Base-by-base conservation (phyloP, 164 flowering plant genomes). In the Umbellularia californica region DNA sequence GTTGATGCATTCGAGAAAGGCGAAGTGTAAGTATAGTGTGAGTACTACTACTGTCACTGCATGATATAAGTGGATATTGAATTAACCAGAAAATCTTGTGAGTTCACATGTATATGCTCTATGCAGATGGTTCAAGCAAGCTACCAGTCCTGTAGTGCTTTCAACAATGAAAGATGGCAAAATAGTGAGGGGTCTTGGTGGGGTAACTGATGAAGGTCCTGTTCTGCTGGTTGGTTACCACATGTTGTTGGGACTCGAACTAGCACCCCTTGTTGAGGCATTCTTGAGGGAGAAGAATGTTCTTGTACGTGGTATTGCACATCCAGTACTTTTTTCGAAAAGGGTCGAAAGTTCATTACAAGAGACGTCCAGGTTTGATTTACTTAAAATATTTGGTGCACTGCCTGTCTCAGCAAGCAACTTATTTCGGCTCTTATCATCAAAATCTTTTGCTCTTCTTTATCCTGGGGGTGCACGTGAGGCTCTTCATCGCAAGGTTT, bases 391-490 rank as follows among this genome's bases (percentile, higher is more conserved):
- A 51, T 90, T 89, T 81, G 98, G 99, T 68, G 96, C 90, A 19
- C n/a, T 85, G 50, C 98, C 99, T 52, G 98, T 92, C 35, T 69
- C 92, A 66, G 82, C 88, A 52, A 84, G 82, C 81, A 89, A 92
- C 79, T 70, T 95, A 65, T 95, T 82, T 86, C 88, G 80, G 77
- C 82, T 92, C 77, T 76, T 93, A 25, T 79, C 90, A 19, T 70
- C 84, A 33, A 93, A 93, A 50, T 87, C 98, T 20, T 90, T 89
- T 72, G 83, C 88, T 72, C 95, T 95, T 75, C 95, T 95, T 67
- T 95, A 90, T 82, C 99, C 99, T 70, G 99, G 99, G 33, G 99
- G 99, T 74, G 94, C 89, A 74, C 95, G 99, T n/a, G 99, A 95
- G 84, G 99, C 99, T 74, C 87, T 95, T 55, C 99, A 95, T 81